Evolutionary conservation across 2,329 filamentous ascomycete species (phyloP).

Genomic region (Colletotrichum gloeosporioides): DNA sequence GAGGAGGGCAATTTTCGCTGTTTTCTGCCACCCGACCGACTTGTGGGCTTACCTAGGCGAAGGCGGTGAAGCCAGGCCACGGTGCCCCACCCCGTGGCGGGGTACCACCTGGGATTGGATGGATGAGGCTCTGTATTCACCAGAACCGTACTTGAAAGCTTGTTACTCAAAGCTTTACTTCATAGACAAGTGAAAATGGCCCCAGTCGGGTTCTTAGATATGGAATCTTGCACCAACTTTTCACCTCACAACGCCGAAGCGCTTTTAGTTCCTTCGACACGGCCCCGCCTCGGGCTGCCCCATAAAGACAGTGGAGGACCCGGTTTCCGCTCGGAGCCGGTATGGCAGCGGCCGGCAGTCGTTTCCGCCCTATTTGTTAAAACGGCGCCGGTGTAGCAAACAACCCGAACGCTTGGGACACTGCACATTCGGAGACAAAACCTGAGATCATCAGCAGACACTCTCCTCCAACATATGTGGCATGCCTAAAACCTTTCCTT

Average conservation of each 20-base stretch:
- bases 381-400: not conserved
- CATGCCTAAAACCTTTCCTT: not conserved
- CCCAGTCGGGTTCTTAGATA: not conserved
- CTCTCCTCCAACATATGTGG: not conserved
- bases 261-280: not conserved
- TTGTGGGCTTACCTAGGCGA: not conserved
- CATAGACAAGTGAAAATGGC: not conserved
- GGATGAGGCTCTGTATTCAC: not conserved
- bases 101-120: not conserved
- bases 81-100: not conserved
- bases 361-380: not conserved
- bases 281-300: constrained; percentile 1
- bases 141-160: not conserved
- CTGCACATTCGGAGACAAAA: not conserved
- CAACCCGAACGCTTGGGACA: not conserved
- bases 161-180: not conserved
- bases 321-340: constrained; percentile 1
- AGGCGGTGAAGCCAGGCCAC: not conserved
- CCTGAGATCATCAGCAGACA: not conserved
- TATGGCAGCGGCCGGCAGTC: not conserved
- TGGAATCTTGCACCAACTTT: not conserved
- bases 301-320: not conserved
- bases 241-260: not conserved
- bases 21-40: constrained; percentile 18
- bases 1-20: constrained; percentile 19